These are phyloP conservation scores for Umbellularia californica DNA, from an alignment of 164 flowering plant species.

Conservation along the genomic window DNA sequence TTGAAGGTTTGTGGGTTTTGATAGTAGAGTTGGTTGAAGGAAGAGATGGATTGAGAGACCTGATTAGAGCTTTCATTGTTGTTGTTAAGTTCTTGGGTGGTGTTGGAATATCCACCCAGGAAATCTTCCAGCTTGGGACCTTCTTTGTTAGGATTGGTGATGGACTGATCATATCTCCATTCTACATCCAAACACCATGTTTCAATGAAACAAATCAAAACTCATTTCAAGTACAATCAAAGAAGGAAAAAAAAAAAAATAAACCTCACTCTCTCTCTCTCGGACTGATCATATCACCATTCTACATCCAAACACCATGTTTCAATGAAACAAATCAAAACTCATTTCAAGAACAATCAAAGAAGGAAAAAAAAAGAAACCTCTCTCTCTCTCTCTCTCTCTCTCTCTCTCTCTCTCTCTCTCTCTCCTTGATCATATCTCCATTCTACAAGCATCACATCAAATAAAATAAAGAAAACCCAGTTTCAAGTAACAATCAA, in stretches of 20 bases:
- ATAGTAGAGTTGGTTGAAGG: conserved; percentile 23
- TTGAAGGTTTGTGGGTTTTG: conserved; percentile 11
- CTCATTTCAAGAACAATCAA: not conserved
- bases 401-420: no score
- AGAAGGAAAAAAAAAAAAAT: not conserved
- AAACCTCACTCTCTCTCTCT: no score
- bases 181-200: conserved; percentile 21
- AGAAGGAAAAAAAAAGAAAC: not conserved
- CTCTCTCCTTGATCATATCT: no score
- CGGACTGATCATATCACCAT: conserved; percentile 46
- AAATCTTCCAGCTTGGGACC: conserved; percentile 79
- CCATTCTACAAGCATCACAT: no score
- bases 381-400: no score
- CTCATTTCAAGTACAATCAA: not conserved
- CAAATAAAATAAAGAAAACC: no score
- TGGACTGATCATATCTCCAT: conserved; percentile 47
- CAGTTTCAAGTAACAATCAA: not conserved
- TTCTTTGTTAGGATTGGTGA: conserved; percentile 25
- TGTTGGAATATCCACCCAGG: conserved; percentile 56
- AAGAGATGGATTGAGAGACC: conserved; percentile 4
- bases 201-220: not conserved
- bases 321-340: not conserved
- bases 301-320: conserved; percentile 21
- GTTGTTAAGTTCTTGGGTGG: conserved; percentile 6
- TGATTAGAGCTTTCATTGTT: conserved; percentile 14